These are phyloP conservation scores for Paramicrosporidium saccamoebae DNA, from an alignment of 371 early-diverging fungal species.

Conservation along the genomic window DNA sequence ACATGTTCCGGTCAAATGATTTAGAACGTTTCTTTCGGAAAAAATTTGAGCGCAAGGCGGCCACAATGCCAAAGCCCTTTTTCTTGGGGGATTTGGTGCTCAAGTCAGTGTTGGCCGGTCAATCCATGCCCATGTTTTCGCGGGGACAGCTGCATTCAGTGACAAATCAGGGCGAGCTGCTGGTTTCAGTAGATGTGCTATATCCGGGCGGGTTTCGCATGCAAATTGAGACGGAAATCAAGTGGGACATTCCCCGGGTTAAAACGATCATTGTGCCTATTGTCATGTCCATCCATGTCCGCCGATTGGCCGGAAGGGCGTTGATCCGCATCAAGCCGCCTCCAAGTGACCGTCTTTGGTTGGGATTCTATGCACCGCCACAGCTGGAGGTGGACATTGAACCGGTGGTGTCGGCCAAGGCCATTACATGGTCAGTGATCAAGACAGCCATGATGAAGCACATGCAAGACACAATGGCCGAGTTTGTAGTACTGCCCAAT, in stretches of 20 bases:
- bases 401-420: constrained; percentile 51
- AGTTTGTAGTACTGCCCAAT: constrained; percentile 48
- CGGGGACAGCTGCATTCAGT: constrained; percentile 29
- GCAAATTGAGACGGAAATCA: constrained; percentile 28
- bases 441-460: constrained; percentile 46
- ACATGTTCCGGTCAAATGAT: constrained; percentile 21
- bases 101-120: constrained; percentile 32
- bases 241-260: constrained; percentile 10
- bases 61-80: constrained; percentile 24
- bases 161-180: constrained; percentile 25
- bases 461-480: constrained; percentile 39
- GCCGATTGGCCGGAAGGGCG: constrained; percentile 30
- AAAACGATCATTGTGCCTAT: constrained; percentile 34
- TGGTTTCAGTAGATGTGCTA: constrained; percentile 26
- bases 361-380: constrained; percentile 49
- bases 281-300: constrained; percentile 28
- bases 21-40: constrained; percentile 16
- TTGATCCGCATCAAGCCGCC: constrained; percentile 40
- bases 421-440: constrained; percentile 33
- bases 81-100: constrained; percentile 52
- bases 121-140: constrained; percentile 36
- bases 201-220: constrained; percentile 36
- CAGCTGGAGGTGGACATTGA: constrained; percentile 37
- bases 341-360: constrained; percentile 58
- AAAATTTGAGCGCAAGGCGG: constrained; percentile 24